Conservation (phyloP, 2,329 filamentous ascomycete species). For the Aspergillus sp. region DNA sequence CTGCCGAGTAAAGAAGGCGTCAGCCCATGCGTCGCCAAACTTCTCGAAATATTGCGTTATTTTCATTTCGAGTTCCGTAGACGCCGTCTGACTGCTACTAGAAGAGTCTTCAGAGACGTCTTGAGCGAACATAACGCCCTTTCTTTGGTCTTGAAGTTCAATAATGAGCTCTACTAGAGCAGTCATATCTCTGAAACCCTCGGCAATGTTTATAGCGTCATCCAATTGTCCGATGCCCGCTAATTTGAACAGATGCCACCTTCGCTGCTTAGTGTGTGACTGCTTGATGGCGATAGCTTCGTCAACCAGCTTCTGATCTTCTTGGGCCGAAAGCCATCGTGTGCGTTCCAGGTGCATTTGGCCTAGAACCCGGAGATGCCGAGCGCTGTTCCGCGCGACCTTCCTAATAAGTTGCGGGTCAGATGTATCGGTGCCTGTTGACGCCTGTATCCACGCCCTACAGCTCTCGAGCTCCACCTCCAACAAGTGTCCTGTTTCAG, state of each 20-base stretch:
- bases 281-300: slow-evolving; percentile 54
- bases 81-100: slow-evolving; percentile 30
- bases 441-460: slow-evolving; percentile 42
- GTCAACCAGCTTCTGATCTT: slow-evolving; percentile 52
- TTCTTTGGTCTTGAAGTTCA: slow-evolving; percentile 46
- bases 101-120: slow-evolving; percentile 20
- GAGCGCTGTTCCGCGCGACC: slow-evolving; percentile 56
- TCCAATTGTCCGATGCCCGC: slow-evolving; percentile 59
- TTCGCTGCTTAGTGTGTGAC: slow-evolving; percentile 48
- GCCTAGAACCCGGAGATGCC: slow-evolving; percentile 62
- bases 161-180: slow-evolving; percentile 60
- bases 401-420: slow-evolving; percentile 46
- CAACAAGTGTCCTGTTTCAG: slow-evolving; percentile 44
- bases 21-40: slow-evolving; percentile 58
- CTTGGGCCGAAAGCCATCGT: slow-evolving; percentile 61
- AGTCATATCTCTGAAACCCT: slow-evolving; percentile 66
- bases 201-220: slow-evolving; percentile 64
- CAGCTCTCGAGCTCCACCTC: slow-evolving; percentile 47
- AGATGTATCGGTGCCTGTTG: slow-evolving; percentile 35
- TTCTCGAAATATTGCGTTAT: slow-evolving; percentile 54
- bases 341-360: slow-evolving; percentile 64
- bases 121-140: slow-evolving; percentile 27
- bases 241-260: slow-evolving; percentile 53
- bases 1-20: slow-evolving; percentile 78
- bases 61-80: slow-evolving; percentile 40